phyloP scores from a whole-genome alignment of 352 stramenopile genomes.

The Stephanocyclus meneghinianus region DNA sequence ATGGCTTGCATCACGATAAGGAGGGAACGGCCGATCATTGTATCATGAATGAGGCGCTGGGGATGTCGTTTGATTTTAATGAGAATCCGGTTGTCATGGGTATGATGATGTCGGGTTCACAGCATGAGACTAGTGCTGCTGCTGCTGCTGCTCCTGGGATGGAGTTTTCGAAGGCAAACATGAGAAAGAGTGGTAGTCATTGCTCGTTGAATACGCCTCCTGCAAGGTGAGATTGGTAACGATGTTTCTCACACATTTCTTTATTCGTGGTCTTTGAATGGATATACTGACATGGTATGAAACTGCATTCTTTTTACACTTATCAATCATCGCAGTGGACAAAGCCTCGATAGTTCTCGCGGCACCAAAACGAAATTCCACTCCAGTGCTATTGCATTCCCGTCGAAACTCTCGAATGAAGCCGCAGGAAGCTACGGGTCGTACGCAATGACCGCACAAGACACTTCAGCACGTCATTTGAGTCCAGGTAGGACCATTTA shows the following conservation, averaged over 20 bases:
- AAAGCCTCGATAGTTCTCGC: slow-evolving; percentile 10
- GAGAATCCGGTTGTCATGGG: neutral
- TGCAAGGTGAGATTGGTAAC: neutral
- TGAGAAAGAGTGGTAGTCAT: neutral
- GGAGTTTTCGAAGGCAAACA: neutral
- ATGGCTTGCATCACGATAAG: neutral
- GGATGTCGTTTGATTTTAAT: slow-evolving; percentile 4
- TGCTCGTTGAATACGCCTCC: neutral
- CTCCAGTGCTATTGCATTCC: neutral
- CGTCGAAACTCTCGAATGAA: neutral
- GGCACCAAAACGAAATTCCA: slow-evolving; percentile 11
- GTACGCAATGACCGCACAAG: neutral
- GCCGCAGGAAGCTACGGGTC: neutral
- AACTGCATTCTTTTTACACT: no score
- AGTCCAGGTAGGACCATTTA: slow-evolving; percentile 54
- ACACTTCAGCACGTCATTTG: slow-evolving; percentile 23
- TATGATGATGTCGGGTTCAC: neutral
- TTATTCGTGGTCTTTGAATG: no score
- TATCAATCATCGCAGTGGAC: slow-evolving; percentile 2
- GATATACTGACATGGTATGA: no score
- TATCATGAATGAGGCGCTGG: neutral
- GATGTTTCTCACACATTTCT: neutral
- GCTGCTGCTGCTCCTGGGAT: neutral
- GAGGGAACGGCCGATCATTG: neutral
- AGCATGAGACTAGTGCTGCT: neutral